Conservation (phyloP, 2,329 filamentous ascomycete species). For the Aspergillus pseudoterreus region DNA sequence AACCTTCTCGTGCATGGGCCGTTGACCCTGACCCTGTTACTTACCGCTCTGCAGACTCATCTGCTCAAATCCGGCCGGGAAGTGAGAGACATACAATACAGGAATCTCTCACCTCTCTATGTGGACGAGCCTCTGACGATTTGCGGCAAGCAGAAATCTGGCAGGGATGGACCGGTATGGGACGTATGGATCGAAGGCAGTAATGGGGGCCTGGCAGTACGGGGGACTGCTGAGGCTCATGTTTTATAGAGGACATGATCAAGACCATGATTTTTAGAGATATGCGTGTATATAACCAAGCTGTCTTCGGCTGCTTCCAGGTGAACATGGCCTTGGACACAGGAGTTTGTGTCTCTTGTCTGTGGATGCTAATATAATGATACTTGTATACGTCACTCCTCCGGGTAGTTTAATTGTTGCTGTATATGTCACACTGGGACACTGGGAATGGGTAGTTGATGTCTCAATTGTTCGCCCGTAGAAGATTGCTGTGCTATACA, state of each 20-base stretch:
- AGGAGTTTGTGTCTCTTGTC: too few relatives aligned
- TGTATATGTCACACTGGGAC: too few relatives aligned
- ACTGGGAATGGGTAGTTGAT: too few relatives aligned
- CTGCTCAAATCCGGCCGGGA: conserved; percentile 32
- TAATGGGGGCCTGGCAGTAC: conserved; percentile 61
- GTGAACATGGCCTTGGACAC: too few relatives aligned
- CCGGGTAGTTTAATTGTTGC: too few relatives aligned
- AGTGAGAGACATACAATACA: conserved; percentile 66
- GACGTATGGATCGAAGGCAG: conserved; percentile 64
- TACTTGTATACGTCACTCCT: too few relatives aligned
- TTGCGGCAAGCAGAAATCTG: conserved; percentile 56
- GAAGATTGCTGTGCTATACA: too few relatives aligned
- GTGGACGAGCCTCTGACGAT: conserved; percentile 67
- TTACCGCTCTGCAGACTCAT: conserved; percentile 62
- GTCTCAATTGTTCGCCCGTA: too few relatives aligned
- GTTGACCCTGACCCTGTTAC: conserved; percentile 71
- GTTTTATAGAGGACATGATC: neutral
- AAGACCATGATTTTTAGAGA: neutral
- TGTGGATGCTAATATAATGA: too few relatives aligned
- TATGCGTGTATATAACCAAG: neutral
- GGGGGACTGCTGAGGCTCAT: conserved; percentile 45
- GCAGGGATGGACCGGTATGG: conserved; percentile 45
- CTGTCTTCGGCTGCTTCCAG: too few relatives aligned
- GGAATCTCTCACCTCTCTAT: conserved; percentile 78
- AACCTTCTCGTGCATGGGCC: conserved; percentile 84